Evolutionary conservation across 371 early-diverging fungal species (phyloP), one percentile per base, ranked within the genome.

Genomic region (Lichtheimia hyalospora): DNA sequence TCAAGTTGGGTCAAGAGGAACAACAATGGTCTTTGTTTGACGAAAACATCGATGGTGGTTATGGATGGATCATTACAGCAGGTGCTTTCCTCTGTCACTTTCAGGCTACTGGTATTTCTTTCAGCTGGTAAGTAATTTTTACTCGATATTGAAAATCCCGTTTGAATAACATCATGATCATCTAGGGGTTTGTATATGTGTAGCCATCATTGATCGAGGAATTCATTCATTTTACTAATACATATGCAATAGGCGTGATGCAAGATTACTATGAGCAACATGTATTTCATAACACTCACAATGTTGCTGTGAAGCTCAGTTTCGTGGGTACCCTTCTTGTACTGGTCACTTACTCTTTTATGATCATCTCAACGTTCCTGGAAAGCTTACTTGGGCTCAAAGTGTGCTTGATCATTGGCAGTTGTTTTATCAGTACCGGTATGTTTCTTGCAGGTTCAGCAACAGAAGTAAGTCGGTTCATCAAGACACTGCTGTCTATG

Each of bases 251-350:
- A 60, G 60, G 60, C n/a, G 60, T 60, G 18, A 60, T 60, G 60
- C 60, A 60, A 52, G 53, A 60, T 54, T 52, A 43, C 23, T 60
- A 52, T 28, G 48, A 60, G 25, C 54, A 54, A 20, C 34, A 60
- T 52, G 44, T 60, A 20, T 60, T 60, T 44, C 52, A 52, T 5
- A 34, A 27, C 10, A 42, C 16, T 5, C 23, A 50, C 23, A 25
- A 20, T 5, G 43, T 34, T 43, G 53, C 46, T 3, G 25, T 60
- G 3, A 27, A 52, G 34, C 53, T 60, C 24, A 53, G 54, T 40
- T 60, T 53, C 48, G 54, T 60, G 2, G 54, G 54, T 13, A 53
- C 54, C 0, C 46, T 60, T 50, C 54, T 27, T 25, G 43, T 51
- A n/a, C 34, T 60, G 5, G 20, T 52, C 5, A 27, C 50, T 28